These are phyloP conservation scores for Xylariaceae sp. DNA, from an alignment of 2,329 filamentous ascomycete species.

Conservation along the genomic window DNA sequence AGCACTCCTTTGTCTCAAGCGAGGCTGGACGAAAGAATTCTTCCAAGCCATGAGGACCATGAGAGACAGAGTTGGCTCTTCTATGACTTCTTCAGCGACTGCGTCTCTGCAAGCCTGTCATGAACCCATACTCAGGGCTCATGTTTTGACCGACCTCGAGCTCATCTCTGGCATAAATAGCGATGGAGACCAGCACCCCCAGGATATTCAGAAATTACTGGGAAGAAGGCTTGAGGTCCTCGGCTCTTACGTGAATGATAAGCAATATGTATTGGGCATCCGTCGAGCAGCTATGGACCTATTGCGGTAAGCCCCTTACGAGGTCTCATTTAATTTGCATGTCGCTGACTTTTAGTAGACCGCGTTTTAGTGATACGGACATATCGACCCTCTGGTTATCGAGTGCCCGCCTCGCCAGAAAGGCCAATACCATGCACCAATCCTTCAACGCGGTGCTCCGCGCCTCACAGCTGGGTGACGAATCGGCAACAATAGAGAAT, in stretches of 20 bases:
- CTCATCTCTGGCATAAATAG: conserved; percentile 54
- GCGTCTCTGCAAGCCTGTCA: conserved; percentile 79
- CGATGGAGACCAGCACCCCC: conserved; percentile 37
- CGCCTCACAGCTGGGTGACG: conserved; percentile 76
- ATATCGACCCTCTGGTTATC: conserved; percentile 81
- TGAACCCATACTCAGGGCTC: conserved; percentile 76
- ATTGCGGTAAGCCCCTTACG: conserved; percentile 48
- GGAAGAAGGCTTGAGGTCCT: conserved; percentile 79
- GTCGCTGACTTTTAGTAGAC: conserved; percentile 36
- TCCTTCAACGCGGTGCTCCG: conserved; percentile 93
- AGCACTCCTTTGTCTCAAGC: conserved; percentile 56
- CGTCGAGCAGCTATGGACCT: conserved; percentile 83
- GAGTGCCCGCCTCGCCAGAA: conserved; percentile 79
- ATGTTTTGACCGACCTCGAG: conserved; percentile 83
- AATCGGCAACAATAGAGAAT: conserved; percentile 88
- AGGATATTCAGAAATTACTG: conserved; percentile 49
- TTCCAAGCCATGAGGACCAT: conserved; percentile 55
- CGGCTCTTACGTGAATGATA: conserved; percentile 84
- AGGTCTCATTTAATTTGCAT: background rate
- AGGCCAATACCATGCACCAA: conserved; percentile 74
- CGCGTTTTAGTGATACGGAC: conserved; percentile 62
- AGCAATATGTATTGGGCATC: conserved; percentile 85
- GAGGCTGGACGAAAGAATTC: conserved; percentile 48
- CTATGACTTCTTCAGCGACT: conserved; percentile 70
- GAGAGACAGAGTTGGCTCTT: conserved; percentile 63